A percentile compares a stretch with the other conserved stretches of the same genome.
phyloP scores from a whole-genome alignment of 352 stramenopile species.

The Phytophthora meadii region DNA sequence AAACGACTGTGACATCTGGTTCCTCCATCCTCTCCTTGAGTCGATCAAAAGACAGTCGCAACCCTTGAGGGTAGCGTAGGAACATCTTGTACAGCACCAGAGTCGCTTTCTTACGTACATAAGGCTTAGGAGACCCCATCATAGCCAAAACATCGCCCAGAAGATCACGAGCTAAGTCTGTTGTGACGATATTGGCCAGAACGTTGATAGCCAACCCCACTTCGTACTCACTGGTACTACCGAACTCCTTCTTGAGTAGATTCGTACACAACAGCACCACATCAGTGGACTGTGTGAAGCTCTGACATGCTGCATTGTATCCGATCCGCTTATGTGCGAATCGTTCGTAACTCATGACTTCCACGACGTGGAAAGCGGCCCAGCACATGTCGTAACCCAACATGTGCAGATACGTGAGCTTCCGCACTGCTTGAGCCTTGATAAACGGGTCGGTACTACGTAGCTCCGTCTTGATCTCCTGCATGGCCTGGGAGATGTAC shows the following conservation, averaged over 20 bases:
- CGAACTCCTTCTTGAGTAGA: constrained; percentile 98
- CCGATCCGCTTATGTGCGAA: constrained; percentile 98
- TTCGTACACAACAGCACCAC: constrained; percentile 99
- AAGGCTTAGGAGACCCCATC: constrained; percentile 94
- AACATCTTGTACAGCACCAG: constrained; percentile 99
- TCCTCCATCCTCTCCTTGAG: constrained; percentile 98
- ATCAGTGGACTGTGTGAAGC: constrained; percentile 97
- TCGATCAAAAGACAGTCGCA: constrained; percentile 98
- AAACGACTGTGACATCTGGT: constrained; percentile 95
- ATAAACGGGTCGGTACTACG: constrained; percentile 96
- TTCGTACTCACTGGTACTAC: constrained; percentile 94
- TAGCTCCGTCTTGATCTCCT: constrained; percentile 98
- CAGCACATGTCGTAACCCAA: constrained; percentile 99
- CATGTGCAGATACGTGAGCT: constrained; percentile 98
- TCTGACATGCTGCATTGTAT: constrained; percentile 96
- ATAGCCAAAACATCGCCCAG: constrained; percentile 92
- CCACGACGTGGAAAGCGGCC: constrained; percentile 97
- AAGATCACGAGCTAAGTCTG: constrained; percentile 95
- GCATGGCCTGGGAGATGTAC: constrained; percentile 97
- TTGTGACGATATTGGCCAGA: constrained; percentile 98
- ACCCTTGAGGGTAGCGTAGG: constrained; percentile 97
- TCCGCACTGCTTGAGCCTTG: constrained; percentile 97
- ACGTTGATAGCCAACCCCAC: constrained; percentile 98
- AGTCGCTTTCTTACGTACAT: constrained; percentile 99
- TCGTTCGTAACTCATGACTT: constrained; percentile 96